Base-by-base conservation (phyloP, 2,329 filamentous ascomycete genomes). In the Talaromyces funiculosus region DNA sequence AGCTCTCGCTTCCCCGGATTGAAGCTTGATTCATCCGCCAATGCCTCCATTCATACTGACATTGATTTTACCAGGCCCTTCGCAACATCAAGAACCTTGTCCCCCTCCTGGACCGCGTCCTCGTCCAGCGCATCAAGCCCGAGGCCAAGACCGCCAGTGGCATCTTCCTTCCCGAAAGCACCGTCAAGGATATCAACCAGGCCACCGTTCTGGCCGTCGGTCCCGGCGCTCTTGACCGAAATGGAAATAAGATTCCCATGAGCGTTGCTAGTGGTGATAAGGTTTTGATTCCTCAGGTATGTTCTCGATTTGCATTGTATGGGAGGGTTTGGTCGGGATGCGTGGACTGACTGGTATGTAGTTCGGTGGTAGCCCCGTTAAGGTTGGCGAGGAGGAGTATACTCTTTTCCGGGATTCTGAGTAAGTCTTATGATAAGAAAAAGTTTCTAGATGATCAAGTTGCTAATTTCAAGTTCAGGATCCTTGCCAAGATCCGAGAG, bases 401-500 rank as follows among this genome's bases (percentile, higher is more conserved):
- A 87, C 89, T 66, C 86, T 99, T 66, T 99, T 96, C 89, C 86
- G 94, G 72, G 94, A 99, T 80, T 90, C 92, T 82, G 94, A 99
- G 93, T 97, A 87, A 80, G 92, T 89, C 2, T 49, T 49, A 24
- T 29, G 31, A n/a, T 3, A 26, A 14, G 20, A 10, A 12, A 29
- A n/a, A n/a, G n/a, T n/a, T n/a, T n/a, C 29, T 47, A 40, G 8
- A 12, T 59, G 1, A 4, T 35, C 16, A 18, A 5, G 31, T 33
- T 26, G 56, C 66, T 71, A 66, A 72, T 57, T 37, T 29, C 14
- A 20, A 7, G 20, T n/a, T 14, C 38, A 97, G 93, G 78, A 90
- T 99, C 69, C 86, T 99, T 64, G 94, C 94, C 77, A 99, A 97
- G 89, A 96, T 99, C 85, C 96, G 91, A 81, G 93, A 97, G 84